Base-by-base conservation (phyloP, 495 filamentous ascomycete genomes). In the Aspergillus incahuasiensis region DNA sequence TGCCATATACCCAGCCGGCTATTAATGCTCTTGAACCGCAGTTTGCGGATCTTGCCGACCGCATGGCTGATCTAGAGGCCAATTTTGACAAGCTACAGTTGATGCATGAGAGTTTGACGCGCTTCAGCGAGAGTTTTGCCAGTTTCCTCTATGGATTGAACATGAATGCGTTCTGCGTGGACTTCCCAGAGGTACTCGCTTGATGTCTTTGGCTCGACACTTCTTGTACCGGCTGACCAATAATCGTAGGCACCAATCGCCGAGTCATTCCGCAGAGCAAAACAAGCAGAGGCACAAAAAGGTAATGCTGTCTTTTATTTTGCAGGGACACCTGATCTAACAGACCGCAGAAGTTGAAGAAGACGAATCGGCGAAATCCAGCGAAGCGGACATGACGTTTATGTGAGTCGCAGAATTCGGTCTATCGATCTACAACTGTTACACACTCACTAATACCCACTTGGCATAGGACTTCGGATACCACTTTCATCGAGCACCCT, bases 101-200 rank as follows among this genome's bases (percentile, higher is more conserved):
- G 53, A 95, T 98, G 90, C 91, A 98, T 68, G 92, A 98, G 74
- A 95, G 90, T 61, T 65, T 98, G 69, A 85, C 90, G 39, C 82
- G 94, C 8, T 98, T 98, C 70, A 92, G 87, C 68, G 94, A 98
- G 79, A 94, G 86, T 70, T 98, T 98, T 67, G 92, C 92, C 0
- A 89, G 85, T 65, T 97, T 98, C 61, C 66, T 98, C 50, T 97
- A 97, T 58, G 94, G 94, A 3, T 66, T 98, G 69, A 97, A 97
- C 62, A 95, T 98, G 90, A 97, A 97, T 71, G 94, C 95, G 5
- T 98, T 97, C 66, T 98, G 94, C 68, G 92, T 97, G 35, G 94
- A 97, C 73, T 97, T 97, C 68, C 89, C 91, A 0, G 95, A 98
- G 83, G 91, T 92, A 75, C 52, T 63, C 22, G 19, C 21, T 30